Evolutionary conservation across 2,329 filamentous ascomycete species (phyloP).

Genomic region (Stagonosporopsis vannaccii): DNA sequence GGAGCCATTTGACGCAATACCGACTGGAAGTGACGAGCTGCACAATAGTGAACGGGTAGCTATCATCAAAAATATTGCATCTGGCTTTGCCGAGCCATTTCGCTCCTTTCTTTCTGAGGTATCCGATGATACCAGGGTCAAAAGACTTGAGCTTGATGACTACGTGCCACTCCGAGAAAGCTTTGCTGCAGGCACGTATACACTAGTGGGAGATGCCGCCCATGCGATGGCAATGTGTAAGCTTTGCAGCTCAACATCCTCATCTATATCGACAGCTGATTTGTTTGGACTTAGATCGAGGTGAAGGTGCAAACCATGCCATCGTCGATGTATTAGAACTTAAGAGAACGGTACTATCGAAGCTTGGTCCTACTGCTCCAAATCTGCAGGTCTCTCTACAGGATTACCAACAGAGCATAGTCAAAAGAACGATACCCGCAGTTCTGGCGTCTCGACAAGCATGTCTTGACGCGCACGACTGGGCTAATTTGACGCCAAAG

Average conservation of each 20-base stretch:
- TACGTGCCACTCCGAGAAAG: neutral
- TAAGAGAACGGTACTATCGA: constrained; percentile 1
- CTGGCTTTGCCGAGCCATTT: constrained; percentile 16
- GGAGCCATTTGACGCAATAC: neutral
- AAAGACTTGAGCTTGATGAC: constrained; percentile 18
- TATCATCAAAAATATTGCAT: neutral
- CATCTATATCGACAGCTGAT: neutral
- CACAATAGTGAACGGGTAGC: constrained; percentile 1
- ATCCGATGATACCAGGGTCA: constrained; percentile 7
- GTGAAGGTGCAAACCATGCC: constrained; percentile 15
- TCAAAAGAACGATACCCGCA: constrained; percentile 3
- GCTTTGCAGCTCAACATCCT: neutral
- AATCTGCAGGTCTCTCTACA: neutral
- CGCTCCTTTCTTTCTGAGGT: constrained; percentile 8
- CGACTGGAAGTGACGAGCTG: neutral
- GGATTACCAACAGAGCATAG: constrained; percentile 6
- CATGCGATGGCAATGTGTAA: constrained; percentile 22
- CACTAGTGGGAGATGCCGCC: constrained; percentile 15
- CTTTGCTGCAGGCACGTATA: neutral
- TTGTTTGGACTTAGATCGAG: neutral
- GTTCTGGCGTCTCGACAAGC: constrained; percentile 14
- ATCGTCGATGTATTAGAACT: constrained; percentile 13
- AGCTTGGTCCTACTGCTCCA: neutral
- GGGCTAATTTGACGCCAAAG: constrained; percentile 4
- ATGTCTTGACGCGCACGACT: constrained; percentile 19